Percentiles rank a stretch among this genome's conserved stretches.
Conservation (phyloP, 192 early-diverging fungal species). For the Backusella tarrabulga region DNA sequence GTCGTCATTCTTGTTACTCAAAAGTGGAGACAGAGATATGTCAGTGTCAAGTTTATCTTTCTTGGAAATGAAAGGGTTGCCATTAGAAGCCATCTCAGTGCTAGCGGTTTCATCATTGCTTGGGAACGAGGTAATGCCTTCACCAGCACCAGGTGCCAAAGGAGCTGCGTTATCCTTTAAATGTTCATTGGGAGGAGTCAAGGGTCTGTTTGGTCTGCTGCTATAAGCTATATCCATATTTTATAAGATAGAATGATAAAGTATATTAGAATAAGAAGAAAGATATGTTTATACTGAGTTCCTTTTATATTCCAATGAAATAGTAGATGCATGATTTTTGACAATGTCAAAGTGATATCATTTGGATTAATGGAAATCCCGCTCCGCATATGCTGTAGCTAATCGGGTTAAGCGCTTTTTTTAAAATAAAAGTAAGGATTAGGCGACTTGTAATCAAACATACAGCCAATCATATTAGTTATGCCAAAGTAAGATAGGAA, state of each 20-base stretch:
- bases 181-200: background rate
- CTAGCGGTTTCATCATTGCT: background rate
- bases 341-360: slow-evolving; percentile 1
- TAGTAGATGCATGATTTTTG: background rate
- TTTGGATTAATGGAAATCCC: background rate
- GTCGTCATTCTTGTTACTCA: background rate
- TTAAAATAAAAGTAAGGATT: background rate
- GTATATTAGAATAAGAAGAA: background rate
- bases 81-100: background rate
- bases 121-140: background rate
- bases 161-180: background rate
- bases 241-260: background rate
- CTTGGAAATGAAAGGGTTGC: background rate
- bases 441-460: background rate
- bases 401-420: background rate
- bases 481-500: background rate
- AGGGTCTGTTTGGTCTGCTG: background rate
- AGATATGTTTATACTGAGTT: background rate
- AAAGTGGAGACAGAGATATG: background rate
- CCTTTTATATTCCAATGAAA: background rate
- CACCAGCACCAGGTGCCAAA: background rate
- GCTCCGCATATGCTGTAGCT: background rate
- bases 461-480: background rate
- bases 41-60: background rate
- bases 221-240: background rate